Base-by-base conservation (phyloP, 2,329 filamentous ascomycete genomes). In the Fusarium kyushuense region DNA sequence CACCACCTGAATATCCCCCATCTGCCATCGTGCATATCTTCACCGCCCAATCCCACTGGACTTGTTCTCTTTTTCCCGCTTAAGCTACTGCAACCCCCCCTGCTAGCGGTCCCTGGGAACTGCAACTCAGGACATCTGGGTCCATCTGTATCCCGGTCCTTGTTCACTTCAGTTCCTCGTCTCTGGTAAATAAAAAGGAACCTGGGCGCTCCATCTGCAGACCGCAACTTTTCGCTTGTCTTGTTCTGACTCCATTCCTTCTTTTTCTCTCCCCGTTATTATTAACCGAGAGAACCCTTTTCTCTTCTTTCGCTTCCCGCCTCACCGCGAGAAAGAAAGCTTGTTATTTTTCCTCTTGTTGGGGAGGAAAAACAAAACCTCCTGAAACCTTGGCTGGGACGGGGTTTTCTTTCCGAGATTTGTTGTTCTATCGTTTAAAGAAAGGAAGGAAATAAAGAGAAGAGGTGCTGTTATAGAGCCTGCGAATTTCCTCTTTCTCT, bases 181-280 rank as follows among this genome's bases (percentile, higher is more conserved):
- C 35, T 36, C 4, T 38, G 17, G 36, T 57, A 58, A 58, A 63
- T 65, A 65, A 62, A 47, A 58, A 65, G 51, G 58, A 43, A 40
- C 23, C 25, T 49, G 11, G 47, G 14, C 35, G 49, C 59, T 11
- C 27, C 27, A 9, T 33, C 32, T 70, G 71, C 72, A 74, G 72
- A 74, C 72, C 72, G 72, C 72, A 74, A 74, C 72, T 74, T 65
- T 52, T 49, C 42, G 25, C 21, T 25, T 17, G 23, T 35, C 29
- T 42, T 41, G 23, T 42, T 16, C 9, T 25, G 30, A 36, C 40
- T 47, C 32, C 30, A 55, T 55, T 49, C n/a, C n/a, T 45, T 19
- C 25, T 11, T 42, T 19, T 45, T 45, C 30, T 11, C 42, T 64
- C 72, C 58, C 58, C 46, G 40, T 61, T 27, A 25, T 27, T 27